These are phyloP conservation scores for Cryptococcus sp. DNA, from an alignment of 1,284 basidiomycete genomes.

Conservation along the genomic window DNA sequence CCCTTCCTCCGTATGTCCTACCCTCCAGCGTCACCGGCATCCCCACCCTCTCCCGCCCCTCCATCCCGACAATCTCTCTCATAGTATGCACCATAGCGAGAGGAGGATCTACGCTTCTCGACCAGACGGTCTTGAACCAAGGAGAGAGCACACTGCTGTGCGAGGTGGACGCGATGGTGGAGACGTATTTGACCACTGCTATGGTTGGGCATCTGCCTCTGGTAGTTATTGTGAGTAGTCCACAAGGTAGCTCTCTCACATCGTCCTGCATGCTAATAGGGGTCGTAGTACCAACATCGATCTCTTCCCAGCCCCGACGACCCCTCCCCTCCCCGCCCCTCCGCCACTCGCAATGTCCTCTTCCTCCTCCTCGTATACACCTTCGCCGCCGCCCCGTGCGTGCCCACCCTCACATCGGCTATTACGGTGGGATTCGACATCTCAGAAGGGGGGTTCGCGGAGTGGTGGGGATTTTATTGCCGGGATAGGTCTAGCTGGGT, in stretches of 20 bases:
- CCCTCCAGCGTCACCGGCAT: slow-evolving; percentile 2
- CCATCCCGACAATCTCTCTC: slow-evolving; percentile 6
- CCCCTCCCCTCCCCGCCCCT: slow-evolving; percentile 1
- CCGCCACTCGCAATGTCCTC: not conserved
- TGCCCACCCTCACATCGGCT: slow-evolving; percentile 13
- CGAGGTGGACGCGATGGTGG: slow-evolving; percentile 5
- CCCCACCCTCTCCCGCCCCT: not conserved
- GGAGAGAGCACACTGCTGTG: not conserved
- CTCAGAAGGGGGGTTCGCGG: slow-evolving; percentile 3
- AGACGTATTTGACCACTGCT: slow-evolving; percentile 9
- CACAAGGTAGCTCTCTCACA: not conserved
- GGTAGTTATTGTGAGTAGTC: slow-evolving; percentile 10
- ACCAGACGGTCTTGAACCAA: slow-evolving; percentile 1
- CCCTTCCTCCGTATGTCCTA: slow-evolving; percentile 6
- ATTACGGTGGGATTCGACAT: slow-evolving; percentile 1
- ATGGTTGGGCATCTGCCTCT: slow-evolving; percentile 15
- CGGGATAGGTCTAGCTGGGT: slow-evolving; percentile 13
- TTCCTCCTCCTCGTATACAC: slow-evolving; percentile 8
- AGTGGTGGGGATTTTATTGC: slow-evolving; percentile 27
- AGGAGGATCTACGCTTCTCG: slow-evolving; percentile 3
- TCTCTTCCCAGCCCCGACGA: not conserved
- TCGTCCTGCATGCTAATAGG: not conserved
- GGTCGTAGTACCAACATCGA: slow-evolving; percentile 3
- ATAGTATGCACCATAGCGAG: slow-evolving; percentile 1
- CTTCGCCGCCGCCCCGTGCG: slow-evolving; percentile 14